Evolutionary conservation across 805 yeast genomes (phyloP), one percentile per base, ranked within the genome.

Genomic region (Dipodascus albidus): DNA sequence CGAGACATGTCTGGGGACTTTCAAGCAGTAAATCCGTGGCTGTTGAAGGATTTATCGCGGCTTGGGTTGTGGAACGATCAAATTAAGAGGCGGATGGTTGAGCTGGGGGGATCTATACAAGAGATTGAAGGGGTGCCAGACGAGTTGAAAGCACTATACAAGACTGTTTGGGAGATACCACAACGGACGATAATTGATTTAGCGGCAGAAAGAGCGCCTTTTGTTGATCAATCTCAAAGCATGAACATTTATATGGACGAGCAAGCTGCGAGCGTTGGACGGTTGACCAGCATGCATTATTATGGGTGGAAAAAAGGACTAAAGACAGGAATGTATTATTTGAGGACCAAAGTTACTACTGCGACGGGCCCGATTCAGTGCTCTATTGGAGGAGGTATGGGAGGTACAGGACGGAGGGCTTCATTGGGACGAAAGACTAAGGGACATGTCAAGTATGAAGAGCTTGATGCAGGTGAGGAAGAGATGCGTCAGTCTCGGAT

Each of bases 251-350:
- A 87, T 73, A 76, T 93, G 69, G 33, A 11, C 6, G 33, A 11
- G 11, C 80, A 79, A 67, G 82, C 82, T 57, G 96, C 97, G 56
- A 89, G 98, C 1, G 85, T 88, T 91, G 95, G 96, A 63, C 93
- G 91, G 70, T 78, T 93, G 66, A 93, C 98, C 3, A 81, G 93
- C 59, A 93, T 93, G 97, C 99, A 93, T 70, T 93, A 93, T 76
- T 91, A 93, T 67, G 98, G 96, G 49, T 93, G 99, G 99, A 85
- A 86, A 75, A 88, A 86, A 74, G 99, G 99, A 57, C 79, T 93
- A 67, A 93, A 93, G 78, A 93, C 99, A 3, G 99, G 99, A 65
- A 91, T 93, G 95, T 93, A 93, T 76, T 93, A 93, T 72, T 75
- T 93, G 69, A 83, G 98, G 72, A 91, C 98, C 9, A 95, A 87